A percentile compares a stretch with the other conserved stretches of the same genome.
phyloP scores from a whole-genome alignment of 1,284 basidiomycete species.

The Butyriboletus regius region DNA sequence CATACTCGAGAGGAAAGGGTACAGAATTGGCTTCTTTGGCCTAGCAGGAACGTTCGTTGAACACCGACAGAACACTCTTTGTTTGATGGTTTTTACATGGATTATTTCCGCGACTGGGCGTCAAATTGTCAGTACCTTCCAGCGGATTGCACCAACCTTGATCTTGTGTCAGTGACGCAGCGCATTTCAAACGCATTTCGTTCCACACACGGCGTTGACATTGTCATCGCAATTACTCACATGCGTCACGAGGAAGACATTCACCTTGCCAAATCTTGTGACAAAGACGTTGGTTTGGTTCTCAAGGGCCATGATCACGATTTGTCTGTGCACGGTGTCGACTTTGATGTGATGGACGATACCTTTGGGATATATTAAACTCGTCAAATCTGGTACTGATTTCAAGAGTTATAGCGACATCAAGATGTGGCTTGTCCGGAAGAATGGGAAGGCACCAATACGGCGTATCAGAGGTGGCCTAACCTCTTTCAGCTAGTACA shows the following conservation, averaged over 20 bases:
- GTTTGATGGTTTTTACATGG: background rate
- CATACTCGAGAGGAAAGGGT: slow-evolving; percentile 6
- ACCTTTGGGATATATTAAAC: slow-evolving; percentile 5
- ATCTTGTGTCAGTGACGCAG: slow-evolving; percentile 10
- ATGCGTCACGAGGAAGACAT: slow-evolving; percentile 13
- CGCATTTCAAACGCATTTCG: slow-evolving; percentile 9
- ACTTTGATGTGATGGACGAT: background rate
- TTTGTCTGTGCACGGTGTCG: slow-evolving; percentile 9
- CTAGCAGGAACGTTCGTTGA: slow-evolving; percentile 9
- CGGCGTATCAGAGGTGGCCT: slow-evolving; percentile 1
- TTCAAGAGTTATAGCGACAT: slow-evolving; percentile 8
- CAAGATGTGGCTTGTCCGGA: background rate
- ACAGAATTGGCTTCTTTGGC: slow-evolving; percentile 7
- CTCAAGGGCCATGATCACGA: slow-evolving; percentile 12
- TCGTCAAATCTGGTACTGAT: slow-evolving; percentile 6
- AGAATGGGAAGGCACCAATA: background rate
- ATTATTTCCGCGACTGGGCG: background rate
- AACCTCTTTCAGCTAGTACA: background rate
- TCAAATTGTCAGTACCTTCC: slow-evolving; percentile 12
- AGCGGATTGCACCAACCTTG: slow-evolving; percentile 5
- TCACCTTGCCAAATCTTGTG: slow-evolving; percentile 1
- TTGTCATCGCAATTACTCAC: slow-evolving; percentile 13
- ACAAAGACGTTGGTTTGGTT: slow-evolving; percentile 8
- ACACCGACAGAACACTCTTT: background rate
- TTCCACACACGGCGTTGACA: slow-evolving; percentile 1